Base-by-base conservation (phyloP, 768 basidiomycete genomes). In the Lactifluus pinguis region DNA sequence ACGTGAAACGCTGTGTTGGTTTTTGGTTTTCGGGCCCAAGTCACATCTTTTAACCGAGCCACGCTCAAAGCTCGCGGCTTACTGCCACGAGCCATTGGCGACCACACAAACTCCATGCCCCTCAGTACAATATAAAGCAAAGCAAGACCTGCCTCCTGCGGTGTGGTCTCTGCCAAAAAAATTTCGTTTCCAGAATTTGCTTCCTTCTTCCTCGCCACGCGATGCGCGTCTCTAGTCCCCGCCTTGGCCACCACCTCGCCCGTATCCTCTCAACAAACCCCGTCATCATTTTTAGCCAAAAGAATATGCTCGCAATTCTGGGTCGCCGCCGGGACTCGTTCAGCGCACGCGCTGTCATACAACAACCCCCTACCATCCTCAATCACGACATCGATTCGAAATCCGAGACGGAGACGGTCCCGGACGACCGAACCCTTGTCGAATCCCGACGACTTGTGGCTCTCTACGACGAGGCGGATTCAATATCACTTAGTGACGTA, bases 351-450 rank as follows among this genome's bases (percentile, higher is more conserved):
- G 17, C 38, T 4, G 39, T 29, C 38, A 14, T 58, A n/a, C 56
- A 50, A 2, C 50, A 50, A 2, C 50, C 50, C 13, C 47, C 56
- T 2, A 54, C 39, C 21, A 42, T 15, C 7, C 48, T 39, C n/a
- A 29, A 32, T 11, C 41, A 51, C 34, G 61, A 62, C 7, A 1
- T 10, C 0, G 53, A 49, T 15, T 30, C 44, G 30, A 53, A 53
- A 21, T 58, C 49, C 17, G 61, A 57, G 42, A 11, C 36, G 11
- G 61, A 62, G 41, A 62, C 47, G 10, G 52, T 38, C 29, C 38
- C 41, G 52, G 61, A 62, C 34, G 61, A 62, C 34, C 49, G 47
- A 11, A 62, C 61, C 45, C 48, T 62, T 48, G 61, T 62, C 13
- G 48, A 57, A 6, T 58, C 52, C 17, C 49, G 56, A 13, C 30